A percentile compares a stretch with the other conserved stretches of the same genome.
These are phyloP conservation scores for Didymella segeticola DNA, from an alignment of 2,329 filamentous ascomycete species.

Conservation along the genomic window DNA sequence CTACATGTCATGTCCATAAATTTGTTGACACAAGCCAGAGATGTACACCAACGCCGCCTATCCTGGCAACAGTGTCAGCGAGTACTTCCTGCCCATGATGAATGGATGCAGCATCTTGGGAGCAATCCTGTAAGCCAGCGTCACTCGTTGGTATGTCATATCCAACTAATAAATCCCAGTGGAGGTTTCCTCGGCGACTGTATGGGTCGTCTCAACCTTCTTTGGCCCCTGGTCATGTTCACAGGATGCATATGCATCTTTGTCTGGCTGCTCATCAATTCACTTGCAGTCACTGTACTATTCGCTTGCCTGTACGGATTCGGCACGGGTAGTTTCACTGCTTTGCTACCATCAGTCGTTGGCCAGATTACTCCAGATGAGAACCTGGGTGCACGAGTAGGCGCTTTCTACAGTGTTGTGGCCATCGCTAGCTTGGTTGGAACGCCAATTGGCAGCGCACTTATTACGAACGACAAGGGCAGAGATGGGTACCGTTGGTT, in stretches of 20 bases:
- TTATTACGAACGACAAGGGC: conserved; percentile 28
- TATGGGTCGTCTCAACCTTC: conserved; percentile 61
- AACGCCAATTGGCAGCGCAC: conserved; percentile 68
- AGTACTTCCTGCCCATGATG: conserved; percentile 55
- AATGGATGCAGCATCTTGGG: conserved; percentile 63
- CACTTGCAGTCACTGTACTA: conserved; percentile 65
- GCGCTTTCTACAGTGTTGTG: conserved; percentile 67
- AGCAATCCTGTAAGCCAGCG: conserved; percentile 56
- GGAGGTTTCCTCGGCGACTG: conserved; percentile 61
- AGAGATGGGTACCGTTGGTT: conserved; percentile 33
- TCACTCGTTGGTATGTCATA: neutral
- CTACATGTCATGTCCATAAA: neutral
- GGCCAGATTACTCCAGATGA: conserved; percentile 74
- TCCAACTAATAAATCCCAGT: conserved; percentile 38
- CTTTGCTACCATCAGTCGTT: conserved; percentile 67
- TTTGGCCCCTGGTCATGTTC: conserved; percentile 57
- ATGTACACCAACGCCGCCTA: conserved; percentile 66
- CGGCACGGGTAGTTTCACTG: conserved; percentile 70
- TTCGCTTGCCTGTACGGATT: conserved; percentile 75
- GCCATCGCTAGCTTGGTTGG: conserved; percentile 71
- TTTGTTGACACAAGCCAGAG: conserved; percentile 46
- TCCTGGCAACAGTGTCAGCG: conserved; percentile 52
- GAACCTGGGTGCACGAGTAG: conserved; percentile 72
- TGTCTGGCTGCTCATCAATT: conserved; percentile 60
- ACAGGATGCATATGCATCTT: conserved; percentile 57